Base-by-base conservation (phyloP, 2,329 filamentous ascomycete genomes). In the Magnaporthiopsis rhizophila region DNA sequence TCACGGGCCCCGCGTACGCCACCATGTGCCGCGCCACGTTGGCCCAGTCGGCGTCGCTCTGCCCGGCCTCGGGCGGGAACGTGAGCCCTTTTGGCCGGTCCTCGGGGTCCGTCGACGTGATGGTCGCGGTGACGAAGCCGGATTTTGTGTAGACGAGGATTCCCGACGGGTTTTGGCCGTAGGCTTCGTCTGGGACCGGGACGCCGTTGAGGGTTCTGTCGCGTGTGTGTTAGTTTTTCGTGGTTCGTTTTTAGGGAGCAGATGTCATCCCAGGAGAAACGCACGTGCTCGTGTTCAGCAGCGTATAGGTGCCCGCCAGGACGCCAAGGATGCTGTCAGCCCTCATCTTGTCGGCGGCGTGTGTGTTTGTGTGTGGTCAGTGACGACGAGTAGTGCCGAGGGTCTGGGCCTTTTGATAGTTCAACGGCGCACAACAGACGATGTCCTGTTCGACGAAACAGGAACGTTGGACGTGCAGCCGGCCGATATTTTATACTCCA, bases 11-110 rank as follows among this genome's bases (percentile, higher is more conserved):
- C 0, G 71, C 67, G 58, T 74, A 74, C 24, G 69, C 64, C 58
- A 70, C 64, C 13, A 67, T 69, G 65, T 72, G 69, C 45, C 66
- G 69, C 50, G 71, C 71, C 30, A 73, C 66, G 21, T 66, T 64
- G 3, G 72, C 71, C 71, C 71, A 73, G 34, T 70, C 69, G 15
- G 66, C 68, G 26, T 73, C 71, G 2, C 71, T 62, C 61, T 72
- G 71, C 28, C 67, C 62, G 7, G 67, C 67, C 24, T 67, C 63
- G 45, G 59, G 63, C 3, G 67, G 68, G 34, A 68, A 72, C 0
- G 72, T 69, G 1, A 73, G 64, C 61, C 66, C 62, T 0, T 34
- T 61, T 0, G 72, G 72, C 1, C 72, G 71, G 64, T 71, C 67
- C 59, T 69, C 68, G 18, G 68, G 58, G 58, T 69, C 66, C 7